These are phyloP conservation scores for Suillus ampliporus DNA, from an alignment of 768 basidiomycete genomes.

Conservation along the genomic window DNA sequence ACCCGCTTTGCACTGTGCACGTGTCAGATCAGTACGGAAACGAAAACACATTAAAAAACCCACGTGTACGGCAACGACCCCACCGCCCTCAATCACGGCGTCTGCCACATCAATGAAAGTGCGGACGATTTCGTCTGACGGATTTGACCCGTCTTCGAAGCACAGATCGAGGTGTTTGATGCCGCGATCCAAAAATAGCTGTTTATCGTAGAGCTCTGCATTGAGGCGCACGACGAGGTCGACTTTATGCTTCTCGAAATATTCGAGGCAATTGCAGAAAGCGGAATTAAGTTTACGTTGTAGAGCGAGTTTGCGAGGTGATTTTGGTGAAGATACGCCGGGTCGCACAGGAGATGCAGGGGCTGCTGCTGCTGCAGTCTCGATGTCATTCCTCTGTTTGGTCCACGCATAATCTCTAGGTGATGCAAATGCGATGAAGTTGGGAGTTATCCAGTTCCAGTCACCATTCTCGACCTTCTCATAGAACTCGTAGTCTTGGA, in stretches of 20 bases:
- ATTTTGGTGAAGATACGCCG: conserved; percentile 22
- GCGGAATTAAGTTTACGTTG: conserved; percentile 80
- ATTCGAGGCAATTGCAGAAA: conserved; percentile 90
- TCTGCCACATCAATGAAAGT: conserved; percentile 90
- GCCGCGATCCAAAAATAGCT: conserved; percentile 81
- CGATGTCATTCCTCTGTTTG: conserved; percentile 73
- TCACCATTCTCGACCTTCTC: conserved; percentile 96
- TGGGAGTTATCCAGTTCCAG: conserved; percentile 94
- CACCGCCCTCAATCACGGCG: conserved; percentile 73
- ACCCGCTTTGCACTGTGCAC: conserved; percentile 88
- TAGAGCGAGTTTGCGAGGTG: conserved; percentile 55
- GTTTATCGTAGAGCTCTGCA: conserved; percentile 87
- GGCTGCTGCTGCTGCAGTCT: conserved; percentile 38
- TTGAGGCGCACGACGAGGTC: conserved; percentile 94
- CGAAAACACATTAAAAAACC: conserved; percentile 36
- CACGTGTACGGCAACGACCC: conserved; percentile 89
- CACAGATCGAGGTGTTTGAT: conserved; percentile 92
- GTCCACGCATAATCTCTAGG: conserved; percentile 85
- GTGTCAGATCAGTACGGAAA: conserved; percentile 20
- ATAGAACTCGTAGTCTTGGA: conserved; percentile 92
- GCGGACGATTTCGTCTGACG: conserved; percentile 92
- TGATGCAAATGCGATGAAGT: conserved; percentile 93
- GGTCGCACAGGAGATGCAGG: conserved; percentile 35
- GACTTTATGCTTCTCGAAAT: conserved; percentile 87
- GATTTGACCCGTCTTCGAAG: conserved; percentile 98